A percentile compares a stretch with the other conserved stretches of the same genome.
Conservation (phyloP, 2,329 filamentous ascomycete genomes). For the Exutisphaerella laricina region DNA sequence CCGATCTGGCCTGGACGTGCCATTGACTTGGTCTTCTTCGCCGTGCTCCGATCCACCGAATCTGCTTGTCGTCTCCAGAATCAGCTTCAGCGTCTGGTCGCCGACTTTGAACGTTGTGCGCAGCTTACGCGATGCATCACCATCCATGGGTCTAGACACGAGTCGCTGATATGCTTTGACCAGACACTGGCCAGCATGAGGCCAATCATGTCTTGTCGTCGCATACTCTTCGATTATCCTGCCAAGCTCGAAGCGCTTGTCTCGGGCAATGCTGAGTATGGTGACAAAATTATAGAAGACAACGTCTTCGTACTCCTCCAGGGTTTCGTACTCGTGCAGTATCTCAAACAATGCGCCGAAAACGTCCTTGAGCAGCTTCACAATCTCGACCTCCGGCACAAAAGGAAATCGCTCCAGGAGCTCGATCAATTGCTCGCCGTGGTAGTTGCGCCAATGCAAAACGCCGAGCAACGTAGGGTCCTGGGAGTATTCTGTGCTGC, state of each 20-base stretch:
- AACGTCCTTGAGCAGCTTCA: conserved; percentile 85
- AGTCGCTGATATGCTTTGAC: conserved; percentile 81
- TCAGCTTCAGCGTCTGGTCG: conserved; percentile 87
- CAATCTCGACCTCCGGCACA: conserved; percentile 94
- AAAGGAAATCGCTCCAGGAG: conserved; percentile 81
- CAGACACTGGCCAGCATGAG: conserved; percentile 82
- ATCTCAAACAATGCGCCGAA: conserved; percentile 89
- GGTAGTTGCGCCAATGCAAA: conserved; percentile 62
- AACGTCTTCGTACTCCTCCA: conserved; percentile 86
- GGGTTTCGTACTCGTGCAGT: conserved; percentile 82
- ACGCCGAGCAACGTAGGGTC: conserved; percentile 80
- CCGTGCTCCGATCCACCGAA: conserved; percentile 32
- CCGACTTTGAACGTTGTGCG: conserved; percentile 93
- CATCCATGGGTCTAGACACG: conserved; percentile 74
- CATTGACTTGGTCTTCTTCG: conserved; percentile 10
- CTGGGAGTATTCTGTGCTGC: conserved; percentile 91
- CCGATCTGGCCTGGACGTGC: conserved; percentile 22
- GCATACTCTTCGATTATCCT: conserved; percentile 90
- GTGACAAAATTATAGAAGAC: conserved; percentile 87
- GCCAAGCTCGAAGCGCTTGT: conserved; percentile 84
- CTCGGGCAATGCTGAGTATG: conserved; percentile 87
- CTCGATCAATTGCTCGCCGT: conserved; percentile 64
- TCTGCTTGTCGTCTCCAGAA: conserved; percentile 79
- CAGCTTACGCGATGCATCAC: conserved; percentile 75
- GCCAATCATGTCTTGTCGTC: conserved; percentile 83